Conservation (phyloP, 2,329 filamentous ascomycete species). For the Setomelanomma holmii region DNA sequence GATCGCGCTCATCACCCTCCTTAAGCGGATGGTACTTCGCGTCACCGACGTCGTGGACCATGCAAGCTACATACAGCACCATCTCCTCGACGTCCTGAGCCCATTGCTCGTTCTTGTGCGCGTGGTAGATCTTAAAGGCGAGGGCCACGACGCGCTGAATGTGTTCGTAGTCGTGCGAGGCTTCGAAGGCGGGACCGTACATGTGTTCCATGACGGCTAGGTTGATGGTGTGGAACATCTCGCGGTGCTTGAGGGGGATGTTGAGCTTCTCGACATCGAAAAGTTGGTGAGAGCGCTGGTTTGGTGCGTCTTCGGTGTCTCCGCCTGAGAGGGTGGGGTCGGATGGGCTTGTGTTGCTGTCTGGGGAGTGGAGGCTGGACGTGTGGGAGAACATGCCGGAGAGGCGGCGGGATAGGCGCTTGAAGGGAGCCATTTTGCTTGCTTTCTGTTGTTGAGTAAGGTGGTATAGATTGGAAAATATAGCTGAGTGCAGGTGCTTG, state of each 20-base stretch:
- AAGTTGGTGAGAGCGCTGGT: neutral
- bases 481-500: too few relatives aligned
- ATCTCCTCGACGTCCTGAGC: conserved; percentile 54
- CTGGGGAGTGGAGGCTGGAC: neutral
- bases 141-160: conserved; percentile 76
- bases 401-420: neutral
- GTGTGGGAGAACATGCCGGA: neutral
- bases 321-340: neutral
- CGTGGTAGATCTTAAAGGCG: conserved; percentile 67
- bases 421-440: neutral
- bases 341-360: neutral
- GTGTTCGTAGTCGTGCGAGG: conserved; percentile 84
- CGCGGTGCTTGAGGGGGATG: neutral
- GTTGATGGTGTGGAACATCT: conserved; percentile 39
- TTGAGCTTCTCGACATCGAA: neutral
- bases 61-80: conserved; percentile 70
- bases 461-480: too few relatives aligned
- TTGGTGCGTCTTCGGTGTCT: neutral
- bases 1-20: neutral
- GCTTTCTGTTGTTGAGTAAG: too few relatives aligned
- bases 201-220: conserved; percentile 21
- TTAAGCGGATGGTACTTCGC: conserved; percentile 68
- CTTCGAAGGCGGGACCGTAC: conserved; percentile 80
- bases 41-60: conserved; percentile 78
- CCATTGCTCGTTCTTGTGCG: conserved; percentile 49